Evolutionary conservation across 208 protist species (phyloP).

Genomic region (Trichomonas gallinae): DNA sequence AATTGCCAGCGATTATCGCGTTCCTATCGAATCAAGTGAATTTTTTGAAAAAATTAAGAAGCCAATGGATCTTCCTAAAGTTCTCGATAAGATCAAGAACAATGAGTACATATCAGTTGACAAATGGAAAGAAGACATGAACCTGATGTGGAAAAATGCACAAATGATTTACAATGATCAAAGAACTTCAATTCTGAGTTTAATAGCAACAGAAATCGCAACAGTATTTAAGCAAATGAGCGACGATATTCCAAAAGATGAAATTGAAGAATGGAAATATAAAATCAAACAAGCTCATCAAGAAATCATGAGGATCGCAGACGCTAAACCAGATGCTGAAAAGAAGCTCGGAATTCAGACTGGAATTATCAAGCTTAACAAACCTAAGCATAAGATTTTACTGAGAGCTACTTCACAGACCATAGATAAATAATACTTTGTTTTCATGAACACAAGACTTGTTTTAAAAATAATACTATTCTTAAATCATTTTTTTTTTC

Average conservation of each 20-base stretch:
- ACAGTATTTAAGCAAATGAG: not conserved
- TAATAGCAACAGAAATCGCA: not conserved
- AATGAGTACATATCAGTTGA: not conserved
- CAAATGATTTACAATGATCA: not conserved
- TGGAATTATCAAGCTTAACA: not conserved
- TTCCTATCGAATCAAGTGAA: not conserved
- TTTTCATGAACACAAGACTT: not conserved
- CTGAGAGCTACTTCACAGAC: not conserved
- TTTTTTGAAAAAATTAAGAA: not conserved
- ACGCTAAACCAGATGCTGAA: not conserved
- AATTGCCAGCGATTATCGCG: not conserved
- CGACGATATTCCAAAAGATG: not conserved
- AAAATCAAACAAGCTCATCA: not conserved
- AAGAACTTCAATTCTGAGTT: not conserved
- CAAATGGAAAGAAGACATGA: not conserved
- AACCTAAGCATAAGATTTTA: not conserved
- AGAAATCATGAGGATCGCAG: not conserved
- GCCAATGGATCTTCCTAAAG: not conserved
- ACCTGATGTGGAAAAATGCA: not conserved
- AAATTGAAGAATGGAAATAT: not conserved
- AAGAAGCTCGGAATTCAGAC: not conserved
- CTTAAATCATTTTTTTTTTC: too few relatives aligned
- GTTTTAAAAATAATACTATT: too few relatives aligned
- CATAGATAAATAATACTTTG: not conserved
- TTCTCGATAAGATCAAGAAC: not conserved